Base-by-base conservation (phyloP, 1,139 yeast genomes). In the Petasospora fabianii region DNA sequence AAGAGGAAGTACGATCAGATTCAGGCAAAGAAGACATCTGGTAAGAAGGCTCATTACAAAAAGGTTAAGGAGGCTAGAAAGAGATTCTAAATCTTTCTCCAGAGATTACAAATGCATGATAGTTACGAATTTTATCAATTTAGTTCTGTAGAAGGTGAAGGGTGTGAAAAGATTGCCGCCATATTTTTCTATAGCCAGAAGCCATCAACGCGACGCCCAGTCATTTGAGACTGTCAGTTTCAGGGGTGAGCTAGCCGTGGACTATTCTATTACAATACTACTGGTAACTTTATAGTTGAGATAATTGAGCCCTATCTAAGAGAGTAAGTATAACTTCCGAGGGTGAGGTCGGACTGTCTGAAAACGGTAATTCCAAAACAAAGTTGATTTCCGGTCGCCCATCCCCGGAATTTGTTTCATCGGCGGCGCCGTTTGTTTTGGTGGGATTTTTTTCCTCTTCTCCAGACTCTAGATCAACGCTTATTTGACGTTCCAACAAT, bases 1-100 rank as follows among this genome's bases (percentile, higher is more conserved):
- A 84, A 83, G 71, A 75, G 92, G 52, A 86, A 84, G 65, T 88
- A 84, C 60, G 61, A 66, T 22, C 96, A 87, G 56, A 86, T 92
- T 43, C 96, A 87, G 61, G 69, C 61, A 13, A 65, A 73, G 49
- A 83, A 82, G 61, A 73, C 74, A n/a, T 81, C 92, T 52, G 96
- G 96, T 24, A 81, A 81, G 42, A 79, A 75, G 58, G 77, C 68
- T 16, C 79, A 77, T 58, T 81, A 80, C 61, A 81, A 83, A 62
- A 78, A 79, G 56, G 67, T 77, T 38, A 74, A 77, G 57, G 76
- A 73, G 32, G 77, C 74, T 66, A 75, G 92, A 54, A 73, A 71
- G 51, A 77, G 70, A 60, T 72, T 62, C 28, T 56, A 33, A 33
- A 19, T 9, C 29, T 12, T 21, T 29, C 22, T 10, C 10, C 10